These are phyloP conservation scores for Cyclospora cayetanensis DNA, from an alignment of 169 alveolate species.

Conservation along the genomic window DNA sequence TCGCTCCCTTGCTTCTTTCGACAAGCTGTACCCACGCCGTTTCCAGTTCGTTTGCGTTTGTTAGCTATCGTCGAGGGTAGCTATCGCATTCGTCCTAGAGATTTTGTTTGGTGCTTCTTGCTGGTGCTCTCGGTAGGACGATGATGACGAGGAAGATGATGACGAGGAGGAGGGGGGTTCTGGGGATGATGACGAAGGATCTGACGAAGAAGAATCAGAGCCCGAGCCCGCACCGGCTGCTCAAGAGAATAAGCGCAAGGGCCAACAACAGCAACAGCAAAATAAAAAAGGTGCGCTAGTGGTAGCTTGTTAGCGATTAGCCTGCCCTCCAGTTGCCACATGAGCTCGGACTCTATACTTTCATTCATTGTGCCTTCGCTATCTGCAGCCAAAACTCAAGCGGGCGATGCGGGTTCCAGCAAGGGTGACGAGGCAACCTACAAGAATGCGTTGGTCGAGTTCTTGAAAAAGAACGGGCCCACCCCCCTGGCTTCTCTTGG, in stretches of 20 bases:
- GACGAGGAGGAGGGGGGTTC: neutral
- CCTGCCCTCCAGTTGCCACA: neutral
- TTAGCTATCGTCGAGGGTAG: too few relatives aligned
- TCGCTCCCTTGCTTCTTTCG: neutral
- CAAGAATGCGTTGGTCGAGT: conserved; percentile 80
- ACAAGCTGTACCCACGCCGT: too few relatives aligned
- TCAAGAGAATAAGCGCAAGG: conserved; percentile 59
- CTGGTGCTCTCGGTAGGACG: too few relatives aligned
- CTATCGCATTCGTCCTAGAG: too few relatives aligned
- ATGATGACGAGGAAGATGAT: neutral
- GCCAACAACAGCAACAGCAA: conserved; percentile 21
- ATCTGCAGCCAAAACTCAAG: neutral
- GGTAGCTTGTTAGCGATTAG: neutral
- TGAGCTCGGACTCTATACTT: neutral
- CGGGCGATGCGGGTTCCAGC: neutral
- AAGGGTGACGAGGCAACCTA: conserved; percentile 70
- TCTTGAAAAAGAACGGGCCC: conserved; percentile 84
- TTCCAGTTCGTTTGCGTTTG: too few relatives aligned
- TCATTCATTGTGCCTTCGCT: neutral
- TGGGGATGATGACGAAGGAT: conserved; percentile 17
- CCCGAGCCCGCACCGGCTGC: neutral
- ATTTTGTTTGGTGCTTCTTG: too few relatives aligned
- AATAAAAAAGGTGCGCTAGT: neutral
- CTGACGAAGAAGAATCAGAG: neutral
- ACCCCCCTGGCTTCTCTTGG: conserved; percentile 84